phyloP scores from a whole-genome alignment of 2,329 filamentous ascomycete genomes.

The Alternaria postmessia region DNA sequence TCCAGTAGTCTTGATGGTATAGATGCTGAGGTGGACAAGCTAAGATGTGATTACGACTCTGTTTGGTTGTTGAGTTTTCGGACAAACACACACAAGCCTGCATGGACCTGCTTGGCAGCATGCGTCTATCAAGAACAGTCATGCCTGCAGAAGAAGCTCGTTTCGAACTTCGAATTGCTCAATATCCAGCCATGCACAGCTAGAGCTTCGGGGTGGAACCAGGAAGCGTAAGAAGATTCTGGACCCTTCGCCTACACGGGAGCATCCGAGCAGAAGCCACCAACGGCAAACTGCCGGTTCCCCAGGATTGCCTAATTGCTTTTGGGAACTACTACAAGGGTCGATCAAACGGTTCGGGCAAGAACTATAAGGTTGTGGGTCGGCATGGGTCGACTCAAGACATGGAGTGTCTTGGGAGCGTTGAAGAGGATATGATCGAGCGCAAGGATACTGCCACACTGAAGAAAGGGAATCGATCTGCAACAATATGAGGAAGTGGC shows the following conservation, averaged over 20 bases:
- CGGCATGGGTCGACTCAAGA: neutral
- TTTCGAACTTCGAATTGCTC: neutral
- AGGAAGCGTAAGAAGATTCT: neutral
- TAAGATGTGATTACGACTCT: neutral
- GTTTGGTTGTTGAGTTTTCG: neutral
- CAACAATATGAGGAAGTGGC: neutral
- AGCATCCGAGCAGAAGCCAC: neutral
- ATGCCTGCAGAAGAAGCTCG: neutral
- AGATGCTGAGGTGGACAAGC: neutral
- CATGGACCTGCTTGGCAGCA: neutral
- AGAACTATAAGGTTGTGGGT: neutral
- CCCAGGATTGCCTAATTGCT: neutral
- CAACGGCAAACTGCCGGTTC: neutral
- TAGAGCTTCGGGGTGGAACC: neutral
- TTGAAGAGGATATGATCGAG: neutral
- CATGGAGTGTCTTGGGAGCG: neutral
- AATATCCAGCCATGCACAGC: neutral
- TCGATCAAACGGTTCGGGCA: neutral
- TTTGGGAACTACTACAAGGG: neutral
- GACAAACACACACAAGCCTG: neutral
- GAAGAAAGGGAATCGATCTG: neutral
- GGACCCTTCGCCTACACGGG: neutral
- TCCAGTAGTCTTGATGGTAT: slow-evolving; percentile 38
- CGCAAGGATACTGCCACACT: neutral
- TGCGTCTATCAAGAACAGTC: neutral